Evolutionary conservation across 129 eudicot genomes (phyloP).

Genomic region (Logfia minima): DNA sequence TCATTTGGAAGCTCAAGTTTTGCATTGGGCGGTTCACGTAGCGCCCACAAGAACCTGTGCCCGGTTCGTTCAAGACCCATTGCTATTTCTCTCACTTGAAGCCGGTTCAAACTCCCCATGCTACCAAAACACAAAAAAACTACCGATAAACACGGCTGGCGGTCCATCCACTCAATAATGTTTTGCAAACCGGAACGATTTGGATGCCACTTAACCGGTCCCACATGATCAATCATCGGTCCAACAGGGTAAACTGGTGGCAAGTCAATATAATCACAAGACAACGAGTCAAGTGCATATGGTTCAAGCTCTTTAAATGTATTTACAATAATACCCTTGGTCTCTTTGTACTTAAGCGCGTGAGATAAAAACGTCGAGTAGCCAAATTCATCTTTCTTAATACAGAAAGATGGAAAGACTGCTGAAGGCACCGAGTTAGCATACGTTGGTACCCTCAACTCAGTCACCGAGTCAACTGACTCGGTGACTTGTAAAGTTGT

Average conservation of each 20-base stretch:
- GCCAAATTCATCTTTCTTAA: constrained; percentile 10
- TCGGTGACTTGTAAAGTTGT: neutral
- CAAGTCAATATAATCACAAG: neutral
- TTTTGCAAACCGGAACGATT: neutral
- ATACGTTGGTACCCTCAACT: constrained; percentile 12
- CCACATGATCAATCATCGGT: constrained; percentile 27
- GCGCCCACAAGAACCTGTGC: constrained; percentile 38
- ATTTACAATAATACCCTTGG: constrained; percentile 36
- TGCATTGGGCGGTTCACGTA: constrained; percentile 11
- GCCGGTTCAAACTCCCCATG: constrained; percentile 20
- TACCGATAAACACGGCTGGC: constrained; percentile 30
- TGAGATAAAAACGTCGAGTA: constrained; percentile 5
- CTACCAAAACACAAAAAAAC: constrained; percentile 49
- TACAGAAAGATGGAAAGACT: constrained; percentile 6
- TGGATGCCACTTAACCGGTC: neutral
- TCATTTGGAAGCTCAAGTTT: constrained; percentile 1
- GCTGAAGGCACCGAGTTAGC: constrained; percentile 7
- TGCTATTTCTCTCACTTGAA: constrained; percentile 33
- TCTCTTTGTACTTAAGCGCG: constrained; percentile 20
- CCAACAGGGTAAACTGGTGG: constrained; percentile 41
- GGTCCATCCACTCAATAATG: constrained; percentile 19
- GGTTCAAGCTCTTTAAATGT: constrained; percentile 33
- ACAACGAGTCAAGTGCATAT: constrained; percentile 6
- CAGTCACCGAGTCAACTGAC: neutral
- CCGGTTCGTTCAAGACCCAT: constrained; percentile 27